Base-by-base conservation (phyloP, 2,329 filamentous ascomycete genomes). In the Paramyrothecium sp. region DNA sequence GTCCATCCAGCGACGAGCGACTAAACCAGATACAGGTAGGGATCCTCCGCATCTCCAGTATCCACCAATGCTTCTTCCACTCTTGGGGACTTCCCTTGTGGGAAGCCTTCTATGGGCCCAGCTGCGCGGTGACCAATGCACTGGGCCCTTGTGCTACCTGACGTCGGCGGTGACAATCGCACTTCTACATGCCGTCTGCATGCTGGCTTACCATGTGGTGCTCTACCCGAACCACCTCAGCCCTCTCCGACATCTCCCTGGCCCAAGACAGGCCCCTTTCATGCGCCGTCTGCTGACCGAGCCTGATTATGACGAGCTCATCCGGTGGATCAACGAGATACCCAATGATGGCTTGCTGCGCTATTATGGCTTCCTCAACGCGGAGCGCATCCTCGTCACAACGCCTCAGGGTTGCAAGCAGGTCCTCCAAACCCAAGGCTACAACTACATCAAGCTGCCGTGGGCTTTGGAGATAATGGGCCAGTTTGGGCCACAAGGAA, bases 101-200 rank as follows among this genome's bases (percentile, higher is more conserved):
- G 51, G 51, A 41, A 22, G 17, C n/a, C 10, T 53, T 16, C 10
- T 53, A 41, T 53, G 51, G 51, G 51, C 51, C 20, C 26, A 53
- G 12, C 8, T 22, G 8, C 51, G 51, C n/a, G 26, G 30, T 19
- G n/a, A 38, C 58, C 69, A 84, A 1, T 58, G 78, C 20, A 74
- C 84, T 13, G 81, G 85, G 13, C 79, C 81, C 1, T 81, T 81
- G 63, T 80, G 84, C 58, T 79, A 81, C 46, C 78, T 78, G 68
- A 83, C 84, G 78, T 74, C 75, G 49, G 82, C 81, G 1, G 83
- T 84, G 60, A 79, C 74, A 3, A 79, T 81, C 1, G 74, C 80
- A 0, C 68, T 74, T 13, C 82, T 85, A 60, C 80, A 81, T 58
- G 76, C 79, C 2, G 80, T 80, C 3, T 85, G 55, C 41, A 41